Percentiles rank a stretch among this genome's conserved stretches.
These are phyloP conservation scores for Helianthus tuberosus DNA, from an alignment of 129 eudicot genomes.

Conservation along the genomic window DNA sequence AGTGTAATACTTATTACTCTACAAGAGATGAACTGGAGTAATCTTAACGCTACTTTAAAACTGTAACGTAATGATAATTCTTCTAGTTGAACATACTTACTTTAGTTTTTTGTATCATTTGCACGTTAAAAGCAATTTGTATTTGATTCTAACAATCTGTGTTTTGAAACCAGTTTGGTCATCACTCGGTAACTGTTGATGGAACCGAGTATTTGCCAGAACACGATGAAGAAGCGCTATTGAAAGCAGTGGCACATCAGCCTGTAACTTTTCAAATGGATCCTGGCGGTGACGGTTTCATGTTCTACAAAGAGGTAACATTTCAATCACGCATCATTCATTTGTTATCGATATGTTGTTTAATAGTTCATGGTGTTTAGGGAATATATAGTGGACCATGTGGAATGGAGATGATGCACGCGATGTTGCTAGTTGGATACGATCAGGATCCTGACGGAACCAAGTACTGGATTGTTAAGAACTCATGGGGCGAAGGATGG, in stretches of 20 bases:
- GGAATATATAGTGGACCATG: conserved; percentile 67
- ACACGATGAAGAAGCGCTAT: conserved; percentile 50
- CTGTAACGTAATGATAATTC: too few species aligned
- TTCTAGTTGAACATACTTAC: too few species aligned
- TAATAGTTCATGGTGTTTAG: conserved; percentile 44
- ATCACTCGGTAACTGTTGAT: conserved; percentile 30
- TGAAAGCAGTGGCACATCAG: conserved; percentile 67
- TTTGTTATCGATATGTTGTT: conserved; percentile 22
- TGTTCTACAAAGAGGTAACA: conserved; percentile 59
- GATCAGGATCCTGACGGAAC: conserved; percentile 4
- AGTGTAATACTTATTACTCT: too few species aligned
- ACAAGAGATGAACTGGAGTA: too few species aligned
- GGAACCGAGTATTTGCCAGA: conserved; percentile 49
- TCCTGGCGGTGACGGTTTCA: conserved; percentile 46
- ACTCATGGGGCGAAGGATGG: conserved; percentile 28
- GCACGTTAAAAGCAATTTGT: too few species aligned
- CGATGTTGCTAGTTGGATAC: conserved; percentile 7
- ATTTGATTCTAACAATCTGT: neutral
- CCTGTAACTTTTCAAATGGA: conserved; percentile 59
- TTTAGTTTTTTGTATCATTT: too few species aligned
- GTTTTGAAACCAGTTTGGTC: neutral
- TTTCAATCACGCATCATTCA: too few species aligned
- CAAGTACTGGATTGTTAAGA: conserved; percentile 24
- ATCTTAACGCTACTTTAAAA: too few species aligned
- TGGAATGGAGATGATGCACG: conserved; percentile 48